phyloP scores from a whole-genome alignment of 345 rosid species.

The Toxicodendron radicans region DNA sequence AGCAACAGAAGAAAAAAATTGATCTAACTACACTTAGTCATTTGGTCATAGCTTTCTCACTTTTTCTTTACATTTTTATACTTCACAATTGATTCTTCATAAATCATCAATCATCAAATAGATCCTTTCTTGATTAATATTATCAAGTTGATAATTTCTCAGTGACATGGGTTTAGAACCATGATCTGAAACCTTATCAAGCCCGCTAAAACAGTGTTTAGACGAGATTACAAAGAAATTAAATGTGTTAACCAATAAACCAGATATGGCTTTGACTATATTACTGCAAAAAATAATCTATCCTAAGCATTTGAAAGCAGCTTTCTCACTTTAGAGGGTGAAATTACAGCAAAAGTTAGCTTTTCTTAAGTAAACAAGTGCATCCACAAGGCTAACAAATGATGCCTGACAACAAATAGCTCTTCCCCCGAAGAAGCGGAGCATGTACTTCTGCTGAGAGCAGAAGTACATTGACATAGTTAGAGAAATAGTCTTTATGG shows the following conservation, averaged over 20 bases:
- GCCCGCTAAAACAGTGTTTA: background rate
- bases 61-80: background rate
- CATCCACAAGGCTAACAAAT: slow-evolving; percentile 3
- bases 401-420: background rate
- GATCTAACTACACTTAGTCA: background rate
- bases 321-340: background rate
- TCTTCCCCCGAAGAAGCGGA: background rate
- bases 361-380: background rate
- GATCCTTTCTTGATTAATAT: background rate
- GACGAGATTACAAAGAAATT: background rate
- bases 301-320: background rate
- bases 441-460: background rate
- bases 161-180: background rate
- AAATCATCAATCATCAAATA: background rate
- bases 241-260: background rate
- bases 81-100: background rate
- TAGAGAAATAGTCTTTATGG: background rate
- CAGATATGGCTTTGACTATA: background rate
- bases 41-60: background rate
- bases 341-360: background rate
- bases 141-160: background rate
- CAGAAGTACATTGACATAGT: background rate
- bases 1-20: background rate
- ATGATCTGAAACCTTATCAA: background rate
- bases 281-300: background rate